Evolutionary conservation across 371 early-diverging fungal species (phyloP).

Genomic region (Dinochytrium kinnereticum): DNA sequence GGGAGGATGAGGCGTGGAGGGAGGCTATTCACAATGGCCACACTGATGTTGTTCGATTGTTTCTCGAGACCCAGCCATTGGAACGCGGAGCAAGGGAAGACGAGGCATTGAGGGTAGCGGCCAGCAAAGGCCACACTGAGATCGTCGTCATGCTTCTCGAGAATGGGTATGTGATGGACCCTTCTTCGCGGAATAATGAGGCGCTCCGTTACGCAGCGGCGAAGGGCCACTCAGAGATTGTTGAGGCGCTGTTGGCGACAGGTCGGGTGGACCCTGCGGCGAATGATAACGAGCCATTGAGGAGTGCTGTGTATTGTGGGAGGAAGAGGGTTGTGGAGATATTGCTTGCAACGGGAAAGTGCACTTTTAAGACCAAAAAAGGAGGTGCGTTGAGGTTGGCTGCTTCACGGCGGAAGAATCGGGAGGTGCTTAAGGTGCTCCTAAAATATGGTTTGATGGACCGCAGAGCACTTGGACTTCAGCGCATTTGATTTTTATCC

Average conservation of each 20-base stretch:
- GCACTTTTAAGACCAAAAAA: too few species aligned
- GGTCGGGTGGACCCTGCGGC: neutral
- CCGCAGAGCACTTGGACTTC: too few species aligned
- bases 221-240: neutral
- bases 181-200: neutral
- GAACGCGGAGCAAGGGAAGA: slow-evolving; percentile 1
- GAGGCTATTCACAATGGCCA: neutral
- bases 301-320: neutral
- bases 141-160: neutral
- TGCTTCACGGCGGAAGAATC: neutral
- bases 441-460: too few species aligned
- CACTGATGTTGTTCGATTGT: neutral
- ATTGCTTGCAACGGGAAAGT: neutral
- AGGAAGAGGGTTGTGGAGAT: slow-evolving; percentile 1
- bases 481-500: too few species aligned
- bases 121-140: neutral
- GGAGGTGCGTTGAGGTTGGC: neutral
- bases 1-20: neutral
- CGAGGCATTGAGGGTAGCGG: neutral
- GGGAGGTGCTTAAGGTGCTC: neutral
- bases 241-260: neutral
- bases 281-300: neutral
- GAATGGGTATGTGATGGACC: neutral
- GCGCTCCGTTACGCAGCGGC: neutral
- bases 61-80: neutral